Evolutionary conservation across 495 filamentous ascomycete species (phyloP).

Genomic region (Neurospora hispaniola): DNA sequence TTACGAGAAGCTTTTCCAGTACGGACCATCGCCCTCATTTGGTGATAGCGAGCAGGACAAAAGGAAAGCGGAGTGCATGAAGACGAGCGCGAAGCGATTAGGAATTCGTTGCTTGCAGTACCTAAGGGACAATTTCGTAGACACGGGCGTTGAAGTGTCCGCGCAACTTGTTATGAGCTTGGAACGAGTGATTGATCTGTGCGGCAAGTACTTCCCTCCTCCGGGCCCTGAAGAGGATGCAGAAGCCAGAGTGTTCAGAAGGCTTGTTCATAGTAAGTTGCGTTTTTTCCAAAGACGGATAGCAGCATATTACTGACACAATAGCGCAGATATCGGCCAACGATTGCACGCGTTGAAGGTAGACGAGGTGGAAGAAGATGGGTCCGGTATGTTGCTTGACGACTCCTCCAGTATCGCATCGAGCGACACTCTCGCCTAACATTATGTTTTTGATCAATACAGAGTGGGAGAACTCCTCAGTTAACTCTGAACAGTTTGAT

Average conservation of each 20-base stretch:
- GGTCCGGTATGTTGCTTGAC: conserved; percentile 40
- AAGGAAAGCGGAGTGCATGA: conserved; percentile 16
- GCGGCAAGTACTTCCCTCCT: conserved; percentile 28
- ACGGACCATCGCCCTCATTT: conserved; percentile 21
- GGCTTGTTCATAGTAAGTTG: conserved; percentile 32
- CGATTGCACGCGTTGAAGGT: conserved; percentile 31
- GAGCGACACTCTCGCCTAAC: conserved; percentile 31
- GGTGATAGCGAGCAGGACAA: conserved; percentile 17
- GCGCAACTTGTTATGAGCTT: conserved; percentile 29
- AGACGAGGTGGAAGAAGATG: conserved; percentile 45
- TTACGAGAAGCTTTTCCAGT: conserved; percentile 43
- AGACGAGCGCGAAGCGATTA: conserved; percentile 25
- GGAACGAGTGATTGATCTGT: conserved; percentile 32
- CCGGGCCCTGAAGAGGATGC: conserved; percentile 29
- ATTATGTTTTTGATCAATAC: conserved; percentile 1
- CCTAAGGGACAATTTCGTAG: conserved; percentile 35
- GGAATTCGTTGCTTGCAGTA: conserved; percentile 37
- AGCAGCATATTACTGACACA: not conserved
- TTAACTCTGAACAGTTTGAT: conserved; percentile 29
- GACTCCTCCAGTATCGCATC: conserved; percentile 30
- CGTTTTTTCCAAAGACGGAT: not conserved
- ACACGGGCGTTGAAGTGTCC: conserved; percentile 27
- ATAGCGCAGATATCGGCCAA: conserved; percentile 28
- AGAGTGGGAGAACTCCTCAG: conserved; percentile 37
- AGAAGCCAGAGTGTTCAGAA: conserved; percentile 22